Percentiles rank a stretch among this genome's conserved stretches.
These are phyloP conservation scores for Candida frijolesensis DNA, from an alignment of 1,139 yeast genomes.

Conservation along the genomic window DNA sequence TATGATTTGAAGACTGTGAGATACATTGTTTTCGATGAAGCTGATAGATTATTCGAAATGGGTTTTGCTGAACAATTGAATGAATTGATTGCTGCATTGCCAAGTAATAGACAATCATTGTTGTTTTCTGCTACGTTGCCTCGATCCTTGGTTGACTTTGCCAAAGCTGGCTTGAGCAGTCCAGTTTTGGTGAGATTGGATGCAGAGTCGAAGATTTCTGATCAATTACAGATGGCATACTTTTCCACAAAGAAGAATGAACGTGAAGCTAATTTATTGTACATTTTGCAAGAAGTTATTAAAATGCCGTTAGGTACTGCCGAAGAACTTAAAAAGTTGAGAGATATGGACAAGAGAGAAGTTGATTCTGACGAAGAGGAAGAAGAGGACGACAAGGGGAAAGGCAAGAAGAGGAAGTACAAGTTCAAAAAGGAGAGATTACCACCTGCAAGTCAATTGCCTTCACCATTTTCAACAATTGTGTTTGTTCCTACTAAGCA, in stretches of 20 bases:
- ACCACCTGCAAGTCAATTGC: slow-evolving; percentile 81
- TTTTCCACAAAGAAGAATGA: slow-evolving; percentile 80
- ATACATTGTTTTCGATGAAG: slow-evolving; percentile 95
- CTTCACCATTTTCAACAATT: slow-evolving; percentile 84
- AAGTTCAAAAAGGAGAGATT: slow-evolving; percentile 56
- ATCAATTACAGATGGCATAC: slow-evolving; percentile 87
- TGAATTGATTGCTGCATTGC: slow-evolving; percentile 82
- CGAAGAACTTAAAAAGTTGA: slow-evolving; percentile 59
- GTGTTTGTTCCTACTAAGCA: slow-evolving; percentile 96
- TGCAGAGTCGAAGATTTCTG: slow-evolving; percentile 88
- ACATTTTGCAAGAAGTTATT: slow-evolving; percentile 77
- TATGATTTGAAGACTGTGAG: slow-evolving; percentile 81
- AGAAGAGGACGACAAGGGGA: slow-evolving; percentile 31
- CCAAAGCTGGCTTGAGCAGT: slow-evolving; percentile 91
- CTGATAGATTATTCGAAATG: slow-evolving; percentile 95
- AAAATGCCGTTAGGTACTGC: slow-evolving; percentile 79
- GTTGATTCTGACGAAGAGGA: slow-evolving; percentile 53
- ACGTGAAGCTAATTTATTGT: slow-evolving; percentile 84
- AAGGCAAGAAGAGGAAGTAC: slow-evolving; percentile 35
- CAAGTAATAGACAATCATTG: slow-evolving; percentile 81
- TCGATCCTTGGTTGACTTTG: slow-evolving; percentile 88
- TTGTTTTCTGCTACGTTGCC: slow-evolving; percentile 96
- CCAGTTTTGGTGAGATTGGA: slow-evolving; percentile 92
- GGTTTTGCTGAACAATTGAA: slow-evolving; percentile 95
- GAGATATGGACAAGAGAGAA: slow-evolving; percentile 46